Evolutionary conservation across 257 asterid genomes (phyloP), one percentile per base, ranked within the genome.

Genomic region (Jasminum sambac): DNA sequence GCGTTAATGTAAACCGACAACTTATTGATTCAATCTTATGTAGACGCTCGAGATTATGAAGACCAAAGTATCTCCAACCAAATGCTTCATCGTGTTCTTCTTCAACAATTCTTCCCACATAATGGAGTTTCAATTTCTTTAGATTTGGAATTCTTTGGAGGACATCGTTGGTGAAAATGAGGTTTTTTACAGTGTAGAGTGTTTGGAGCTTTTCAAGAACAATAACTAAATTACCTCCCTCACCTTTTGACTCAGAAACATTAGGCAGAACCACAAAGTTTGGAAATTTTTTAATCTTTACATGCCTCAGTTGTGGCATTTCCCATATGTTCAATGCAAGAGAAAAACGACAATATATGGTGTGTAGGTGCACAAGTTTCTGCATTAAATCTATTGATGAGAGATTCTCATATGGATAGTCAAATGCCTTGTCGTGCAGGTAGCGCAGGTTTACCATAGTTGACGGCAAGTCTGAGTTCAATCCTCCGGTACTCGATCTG

Each of bases 291-390:
- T 26, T 46, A 3, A 70, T 36, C 55, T 70, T 16, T 37, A 76
- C 14, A 58, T 76, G 76, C 76, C 69, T 70, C 60, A 70, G 44
- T 4, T n/a, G n/a, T n/a, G n/a, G n/a, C n/a, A n/a, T n/a, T n/a
- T n/a, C n/a, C n/a, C n/a, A n/a, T n/a, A n/a, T n/a, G n/a, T n/a
- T n/a, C n/a, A n/a, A n/a, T n/a, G n/a, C n/a, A n/a, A n/a, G n/a
- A n/a, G n/a, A n/a, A 9, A 5, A 52, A 72, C 8, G 6, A n/a
- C 37, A 0, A 6, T 3, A 44, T 38, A 64, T 24, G 41, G 59
- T 77, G 52, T 72, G 34, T 12, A 63, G 70, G 13, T 67, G 42
- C 25, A 50, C 24, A 9, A 67, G 69, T 30, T n/a, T 62, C 13
- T 11, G 42, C 37, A n/a, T n/a, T n/a, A n/a, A n/a, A n/a, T n/a